Evolutionary conservation across 306 rosid genomes (phyloP).

Genomic region (Cucumis hystrix): DNA sequence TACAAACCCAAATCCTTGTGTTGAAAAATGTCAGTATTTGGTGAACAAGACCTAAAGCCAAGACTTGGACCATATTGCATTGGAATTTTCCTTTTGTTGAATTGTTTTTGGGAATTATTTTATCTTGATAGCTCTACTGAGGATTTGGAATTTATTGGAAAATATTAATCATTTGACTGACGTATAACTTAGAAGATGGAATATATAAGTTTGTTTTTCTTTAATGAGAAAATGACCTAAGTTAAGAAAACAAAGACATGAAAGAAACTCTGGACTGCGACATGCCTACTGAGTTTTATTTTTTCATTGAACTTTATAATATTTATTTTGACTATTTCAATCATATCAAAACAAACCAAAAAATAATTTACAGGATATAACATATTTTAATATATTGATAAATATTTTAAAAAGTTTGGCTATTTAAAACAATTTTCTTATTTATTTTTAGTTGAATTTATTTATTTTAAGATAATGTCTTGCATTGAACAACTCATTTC

Average conservation of each 20-base stretch:
- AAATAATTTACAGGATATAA: too few species aligned
- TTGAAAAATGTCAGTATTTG: not conserved
- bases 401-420: too few species aligned
- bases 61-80: not conserved
- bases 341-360: too few species aligned
- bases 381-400: too few species aligned
- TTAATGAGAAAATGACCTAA: not conserved
- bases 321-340: too few species aligned
- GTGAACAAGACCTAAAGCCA: not conserved
- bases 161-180: not conserved
- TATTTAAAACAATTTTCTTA: too few species aligned
- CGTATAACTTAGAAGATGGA: not conserved
- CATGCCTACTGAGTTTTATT: not conserved
- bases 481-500: not conserved
- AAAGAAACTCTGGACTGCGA: not conserved
- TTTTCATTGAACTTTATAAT: too few species aligned
- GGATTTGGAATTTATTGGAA: not conserved
- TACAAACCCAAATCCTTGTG: not conserved
- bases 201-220: not conserved
- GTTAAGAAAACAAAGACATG: not conserved
- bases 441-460: too few species aligned
- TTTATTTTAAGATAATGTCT: not conserved
- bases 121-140: not conserved
- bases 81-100: not conserved
- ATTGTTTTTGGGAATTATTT: not conserved